Base-by-base conservation (phyloP, 768 basidiomycete species). In the Lanmaoa rubissima region DNA sequence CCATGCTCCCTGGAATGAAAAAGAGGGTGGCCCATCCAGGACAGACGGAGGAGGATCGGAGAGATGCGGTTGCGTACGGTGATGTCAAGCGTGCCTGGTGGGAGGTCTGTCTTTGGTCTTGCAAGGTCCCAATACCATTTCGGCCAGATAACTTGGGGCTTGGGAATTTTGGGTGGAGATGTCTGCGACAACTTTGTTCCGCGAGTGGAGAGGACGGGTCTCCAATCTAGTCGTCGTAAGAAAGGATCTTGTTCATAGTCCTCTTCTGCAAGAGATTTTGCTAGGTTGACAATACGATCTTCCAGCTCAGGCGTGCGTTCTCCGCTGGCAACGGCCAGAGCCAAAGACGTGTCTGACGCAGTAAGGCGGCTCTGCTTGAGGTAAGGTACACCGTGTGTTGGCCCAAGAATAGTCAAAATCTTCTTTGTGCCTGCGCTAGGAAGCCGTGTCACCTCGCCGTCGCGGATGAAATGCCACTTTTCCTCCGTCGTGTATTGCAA, bases 81-180 rank as follows among this genome's bases (percentile, higher is more conserved):
- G 60, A 98, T 75, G 66, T 98, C 93, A 31, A 97, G 79, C 2
- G 85, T 82, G 21, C 88, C 93, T 1, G 85, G 85, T 6, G 81
- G 76, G 54, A 77, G 65, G 55, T 77, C 85, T 68, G 86, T 87
- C 74, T 82, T 88, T 4, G 88, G 91, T 63, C 79, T 85, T 3
- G 87, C 77, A 4, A 92, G 82, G 26, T 98, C 94, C 90, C 88
- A 94, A 67, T 92, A 99, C 97, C 97, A 98, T 69, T 92, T 90
- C 1, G 95, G 96, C 94, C 95, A 98, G n/a, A 77, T 53, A 0
- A 86, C 79, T 12, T 78, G 78, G 4, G 75, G 74, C 61, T 76
- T 77, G 1, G 64, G 48, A 46, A 51, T 38, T 65, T 76, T 57
- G 21, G 64, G 53, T 19, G 51, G 21, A 36, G 51, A 19, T 26